A percentile compares a stretch with the other conserved stretches of the same genome.
These are phyloP conservation scores for Rhytidiadelphus loreus DNA, from an alignment of 225 moss, liverwort and hornwort genomes.

Conservation along the genomic window DNA sequence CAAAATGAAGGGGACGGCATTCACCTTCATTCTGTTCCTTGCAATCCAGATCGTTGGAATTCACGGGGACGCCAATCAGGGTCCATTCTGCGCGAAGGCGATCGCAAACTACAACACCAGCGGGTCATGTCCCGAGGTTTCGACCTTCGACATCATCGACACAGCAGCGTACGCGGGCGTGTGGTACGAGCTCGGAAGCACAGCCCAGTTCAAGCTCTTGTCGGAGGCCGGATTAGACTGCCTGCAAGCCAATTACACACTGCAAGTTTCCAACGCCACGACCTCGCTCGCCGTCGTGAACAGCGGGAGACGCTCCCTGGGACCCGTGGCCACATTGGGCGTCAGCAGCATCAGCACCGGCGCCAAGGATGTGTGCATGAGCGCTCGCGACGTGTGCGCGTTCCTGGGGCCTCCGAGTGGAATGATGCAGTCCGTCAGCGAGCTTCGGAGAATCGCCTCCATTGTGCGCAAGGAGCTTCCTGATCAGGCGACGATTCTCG, in stretches of 20 bases:
- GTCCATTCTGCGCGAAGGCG: conserved; percentile 29
- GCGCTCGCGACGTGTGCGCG: conserved; percentile 36
- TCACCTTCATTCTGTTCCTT: not conserved
- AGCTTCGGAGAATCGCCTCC: conserved; percentile 12
- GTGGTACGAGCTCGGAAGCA: conserved; percentile 73
- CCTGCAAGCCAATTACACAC: conserved; percentile 33
- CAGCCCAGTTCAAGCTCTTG: conserved; percentile 57
- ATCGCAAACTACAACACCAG: not conserved
- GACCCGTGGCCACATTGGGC: conserved; percentile 26
- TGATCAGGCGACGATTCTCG: conserved; percentile 13
- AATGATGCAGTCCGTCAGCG: conserved; percentile 32
- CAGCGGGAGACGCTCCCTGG: conserved; percentile 26
- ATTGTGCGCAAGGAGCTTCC: conserved; percentile 1
- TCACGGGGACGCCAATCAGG: not conserved
- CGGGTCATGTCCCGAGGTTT: conserved; percentile 28
- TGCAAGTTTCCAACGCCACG: not conserved
- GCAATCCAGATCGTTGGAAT: not conserved
- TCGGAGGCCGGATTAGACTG: conserved; percentile 46
- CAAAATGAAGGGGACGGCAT: not conserved
- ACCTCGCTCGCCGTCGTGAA: conserved; percentile 24
- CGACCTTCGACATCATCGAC: conserved; percentile 58
- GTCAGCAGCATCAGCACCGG: conserved; percentile 33
- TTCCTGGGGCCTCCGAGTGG: conserved; percentile 14
- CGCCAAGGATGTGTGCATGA: conserved; percentile 27
- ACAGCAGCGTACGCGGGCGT: conserved; percentile 34